phyloP scores from a whole-genome alignment of 768 basidiomycete species.

The Chalciporus sphaerocephalus region DNA sequence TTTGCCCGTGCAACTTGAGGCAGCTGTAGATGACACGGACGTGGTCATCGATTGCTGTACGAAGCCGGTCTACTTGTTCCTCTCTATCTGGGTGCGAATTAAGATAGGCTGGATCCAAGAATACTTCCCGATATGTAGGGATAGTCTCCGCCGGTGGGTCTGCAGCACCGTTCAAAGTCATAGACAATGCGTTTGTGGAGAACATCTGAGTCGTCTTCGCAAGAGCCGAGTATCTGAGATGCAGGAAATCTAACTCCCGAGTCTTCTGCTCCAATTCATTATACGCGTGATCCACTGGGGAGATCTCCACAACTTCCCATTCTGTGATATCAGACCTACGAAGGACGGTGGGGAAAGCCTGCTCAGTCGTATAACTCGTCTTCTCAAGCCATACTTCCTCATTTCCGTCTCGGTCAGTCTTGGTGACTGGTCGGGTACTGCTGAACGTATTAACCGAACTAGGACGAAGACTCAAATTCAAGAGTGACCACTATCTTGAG shows the following conservation, averaged over 20 bases:
- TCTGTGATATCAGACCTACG: constrained; percentile 82
- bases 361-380: constrained; percentile 80
- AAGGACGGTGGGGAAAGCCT: constrained; percentile 87
- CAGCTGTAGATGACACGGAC: constrained; percentile 81
- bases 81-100: constrained; percentile 63
- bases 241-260: constrained; percentile 65
- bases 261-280: constrained; percentile 78
- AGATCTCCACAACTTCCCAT: constrained; percentile 67
- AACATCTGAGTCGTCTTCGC: constrained; percentile 71
- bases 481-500: not conserved
- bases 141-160: constrained; percentile 78
- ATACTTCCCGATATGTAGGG: constrained; percentile 69
- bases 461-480: constrained; percentile 4
- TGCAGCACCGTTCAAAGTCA: constrained; percentile 82
- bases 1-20: constrained; percentile 72
- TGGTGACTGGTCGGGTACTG: constrained; percentile 64
- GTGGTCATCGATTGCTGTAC: constrained; percentile 75
- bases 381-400: constrained; percentile 89
- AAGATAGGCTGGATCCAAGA: constrained; percentile 69
- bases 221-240: constrained; percentile 69
- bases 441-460: constrained; percentile 86
- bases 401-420: constrained; percentile 55
- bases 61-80: constrained; percentile 69
- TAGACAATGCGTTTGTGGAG: constrained; percentile 76
- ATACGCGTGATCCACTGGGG: constrained; percentile 80